phyloP scores from a whole-genome alignment of 2,329 filamentous ascomycete species.

The Ophiostoma montium region DNA sequence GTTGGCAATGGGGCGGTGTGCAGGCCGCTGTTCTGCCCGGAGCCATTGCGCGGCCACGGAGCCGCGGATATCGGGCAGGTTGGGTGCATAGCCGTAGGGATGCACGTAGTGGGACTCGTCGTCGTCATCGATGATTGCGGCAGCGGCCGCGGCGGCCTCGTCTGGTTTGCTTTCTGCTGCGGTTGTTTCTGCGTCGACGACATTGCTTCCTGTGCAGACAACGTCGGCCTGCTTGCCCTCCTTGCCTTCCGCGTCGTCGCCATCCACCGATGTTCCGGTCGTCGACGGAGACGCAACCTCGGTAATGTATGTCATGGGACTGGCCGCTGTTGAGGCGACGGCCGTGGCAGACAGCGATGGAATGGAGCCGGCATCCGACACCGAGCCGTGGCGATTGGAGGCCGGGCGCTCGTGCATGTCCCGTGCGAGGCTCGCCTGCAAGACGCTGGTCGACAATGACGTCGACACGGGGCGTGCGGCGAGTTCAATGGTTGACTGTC shows the following conservation, averaged over 20 bases:
- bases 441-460: background rate
- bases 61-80: constrained; percentile 25
- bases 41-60: constrained; percentile 54
- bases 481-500: background rate
- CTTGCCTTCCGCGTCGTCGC: background rate
- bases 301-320: constrained; percentile 4
- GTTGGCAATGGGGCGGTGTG: constrained; percentile 49
- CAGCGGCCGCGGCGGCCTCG: too few species aligned
- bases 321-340: background rate
- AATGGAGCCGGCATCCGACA: constrained; percentile 3
- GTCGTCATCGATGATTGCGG: constrained; percentile 30
- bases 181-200: background rate
- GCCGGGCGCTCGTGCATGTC: constrained; percentile 1
- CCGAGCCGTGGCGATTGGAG: background rate
- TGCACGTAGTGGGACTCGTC: constrained; percentile 30
- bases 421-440: background rate
- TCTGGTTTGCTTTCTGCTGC: background rate
- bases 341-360: constrained; percentile 1
- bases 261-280: background rate
- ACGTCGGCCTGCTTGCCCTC: background rate
- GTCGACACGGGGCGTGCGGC: background rate
- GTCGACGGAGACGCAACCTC: background rate
- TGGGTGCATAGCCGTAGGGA: constrained; percentile 19
- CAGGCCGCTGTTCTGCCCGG: constrained; percentile 51
- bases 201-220: too few species aligned